Conservation (phyloP, 2,329 filamentous ascomycete genomes). For the Trichoderma atroviride region DNA sequence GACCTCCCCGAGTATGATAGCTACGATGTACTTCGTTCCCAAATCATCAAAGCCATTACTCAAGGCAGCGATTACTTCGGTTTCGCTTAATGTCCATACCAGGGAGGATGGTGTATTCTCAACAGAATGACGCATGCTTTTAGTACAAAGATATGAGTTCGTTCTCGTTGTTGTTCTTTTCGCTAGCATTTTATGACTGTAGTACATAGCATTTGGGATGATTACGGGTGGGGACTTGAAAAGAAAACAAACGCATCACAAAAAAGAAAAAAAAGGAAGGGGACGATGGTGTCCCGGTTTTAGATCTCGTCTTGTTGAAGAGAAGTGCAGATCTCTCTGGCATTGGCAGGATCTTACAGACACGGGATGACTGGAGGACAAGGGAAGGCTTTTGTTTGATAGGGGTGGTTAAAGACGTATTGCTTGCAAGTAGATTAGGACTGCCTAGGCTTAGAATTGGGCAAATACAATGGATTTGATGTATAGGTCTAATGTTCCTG, state of each 20-base stretch:
- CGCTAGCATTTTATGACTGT: conserved; percentile 22
- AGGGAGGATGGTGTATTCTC: not conserved
- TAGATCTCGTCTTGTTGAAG: conserved; percentile 26
- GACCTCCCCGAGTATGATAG: conserved; percentile 98
- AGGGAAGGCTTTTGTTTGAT: conserved; percentile 13
- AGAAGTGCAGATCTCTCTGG: conserved; percentile 42
- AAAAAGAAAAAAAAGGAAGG: not conserved
- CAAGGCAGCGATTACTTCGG: conserved; percentile 96
- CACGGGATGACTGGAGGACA: conserved; percentile 20
- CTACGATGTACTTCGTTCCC: conserved; percentile 85
- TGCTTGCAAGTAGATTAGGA: conserved; percentile 25
- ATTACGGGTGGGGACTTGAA: not conserved
- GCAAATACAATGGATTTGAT: conserved; percentile 19
- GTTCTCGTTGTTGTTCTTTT: not conserved
- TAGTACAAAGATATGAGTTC: not conserved
- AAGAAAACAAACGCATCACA: not conserved
- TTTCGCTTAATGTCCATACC: conserved; percentile 68
- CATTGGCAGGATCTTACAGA: conserved; percentile 2
- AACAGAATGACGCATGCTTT: not conserved
- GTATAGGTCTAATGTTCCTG: not conserved
- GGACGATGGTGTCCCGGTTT: not conserved
- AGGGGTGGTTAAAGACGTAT: conserved; percentile 26
- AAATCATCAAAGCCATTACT: conserved; percentile 95
- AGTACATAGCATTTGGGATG: conserved; percentile 23
- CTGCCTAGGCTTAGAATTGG: conserved; percentile 21